Percentiles rank a stretch among this genome's conserved stretches.
Evolutionary conservation across 495 filamentous ascomycete genomes (phyloP).

Genomic region (Daldinia concentrica): DNA sequence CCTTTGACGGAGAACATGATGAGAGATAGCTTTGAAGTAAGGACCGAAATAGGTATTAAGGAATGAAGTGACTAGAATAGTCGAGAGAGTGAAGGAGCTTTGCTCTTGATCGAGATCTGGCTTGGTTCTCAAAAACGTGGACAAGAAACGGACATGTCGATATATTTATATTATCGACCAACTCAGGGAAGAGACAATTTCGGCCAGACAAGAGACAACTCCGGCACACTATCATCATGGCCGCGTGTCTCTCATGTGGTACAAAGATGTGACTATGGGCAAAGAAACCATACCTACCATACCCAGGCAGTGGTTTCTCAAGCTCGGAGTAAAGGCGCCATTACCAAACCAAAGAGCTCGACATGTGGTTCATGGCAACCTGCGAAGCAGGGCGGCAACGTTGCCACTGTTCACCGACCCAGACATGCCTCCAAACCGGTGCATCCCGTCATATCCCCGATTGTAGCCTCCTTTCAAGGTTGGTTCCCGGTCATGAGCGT

Average conservation of each 20-base stretch:
- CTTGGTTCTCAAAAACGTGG: slow-evolving; percentile 17
- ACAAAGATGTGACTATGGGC: slow-evolving; percentile 29
- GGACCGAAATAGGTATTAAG: slow-evolving; percentile 1
- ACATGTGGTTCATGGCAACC: slow-evolving; percentile 18
- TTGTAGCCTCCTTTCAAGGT: slow-evolving; percentile 19
- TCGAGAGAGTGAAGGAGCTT: slow-evolving; percentile 32
- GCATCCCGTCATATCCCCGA: slow-evolving; percentile 20
- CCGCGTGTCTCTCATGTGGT: slow-evolving; percentile 40
- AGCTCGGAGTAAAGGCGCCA: slow-evolving; percentile 22
- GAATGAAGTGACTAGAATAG: slow-evolving; percentile 21
- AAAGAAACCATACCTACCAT: slow-evolving; percentile 6
- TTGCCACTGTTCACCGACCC: slow-evolving; percentile 38
- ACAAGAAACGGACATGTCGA: not conserved
- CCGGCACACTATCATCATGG: slow-evolving; percentile 13
- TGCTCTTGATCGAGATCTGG: slow-evolving; percentile 21
- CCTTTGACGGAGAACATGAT: slow-evolving; percentile 44
- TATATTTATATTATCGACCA: slow-evolving; percentile 29
- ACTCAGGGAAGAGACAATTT: not conserved
- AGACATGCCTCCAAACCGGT: slow-evolving; percentile 18
- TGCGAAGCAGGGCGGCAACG: slow-evolving; percentile 43
- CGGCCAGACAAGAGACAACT: slow-evolving; percentile 9
- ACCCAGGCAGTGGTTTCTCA: slow-evolving; percentile 11
- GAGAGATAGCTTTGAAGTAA: slow-evolving; percentile 19
- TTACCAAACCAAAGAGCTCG: slow-evolving; percentile 12
- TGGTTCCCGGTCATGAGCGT: slow-evolving; percentile 20